Conservation (phyloP, 164 flowering plant species). For the Kingdonia uniflora region DNA sequence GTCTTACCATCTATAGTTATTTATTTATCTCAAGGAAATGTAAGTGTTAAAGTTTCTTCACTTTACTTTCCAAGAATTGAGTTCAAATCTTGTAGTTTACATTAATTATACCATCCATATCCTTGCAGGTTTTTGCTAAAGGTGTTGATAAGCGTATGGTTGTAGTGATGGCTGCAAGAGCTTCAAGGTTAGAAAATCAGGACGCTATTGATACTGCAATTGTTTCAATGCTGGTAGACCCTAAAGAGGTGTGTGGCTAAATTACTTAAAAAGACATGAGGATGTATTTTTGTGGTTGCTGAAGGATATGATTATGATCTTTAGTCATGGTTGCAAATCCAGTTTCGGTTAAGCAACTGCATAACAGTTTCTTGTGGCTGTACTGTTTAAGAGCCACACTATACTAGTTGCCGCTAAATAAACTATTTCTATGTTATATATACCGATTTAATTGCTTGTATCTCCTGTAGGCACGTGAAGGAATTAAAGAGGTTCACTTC, state of each 20-base stretch:
- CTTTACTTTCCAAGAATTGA: not conserved
- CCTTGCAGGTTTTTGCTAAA: conserved; percentile 37
- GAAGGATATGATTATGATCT: not conserved
- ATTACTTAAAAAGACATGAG: no score
- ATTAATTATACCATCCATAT: conserved; percentile 4
- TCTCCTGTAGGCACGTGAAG: conserved; percentile 46
- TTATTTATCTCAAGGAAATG: no score
- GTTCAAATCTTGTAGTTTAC: not conserved
- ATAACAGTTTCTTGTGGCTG: no score
- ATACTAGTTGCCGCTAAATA: no score
- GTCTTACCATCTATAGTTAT: no score
- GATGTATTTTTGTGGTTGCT: no score
- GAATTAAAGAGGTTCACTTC: conserved; percentile 54
- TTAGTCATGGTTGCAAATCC: no score
- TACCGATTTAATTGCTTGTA: no score
- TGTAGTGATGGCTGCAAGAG: conserved; percentile 60
- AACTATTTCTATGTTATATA: no score
- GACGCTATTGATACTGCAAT: conserved; percentile 63
- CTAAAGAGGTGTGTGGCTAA: conserved; percentile 41
- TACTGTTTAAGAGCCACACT: no score
- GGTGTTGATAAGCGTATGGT: conserved; percentile 46
- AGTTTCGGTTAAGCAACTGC: no score
- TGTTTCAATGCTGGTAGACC: conserved; percentile 49
- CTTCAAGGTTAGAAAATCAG: conserved; percentile 61
- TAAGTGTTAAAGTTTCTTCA: no score